phyloP scores from a whole-genome alignment of 176 grass and related monocot species.

The Cocos nucifera region DNA sequence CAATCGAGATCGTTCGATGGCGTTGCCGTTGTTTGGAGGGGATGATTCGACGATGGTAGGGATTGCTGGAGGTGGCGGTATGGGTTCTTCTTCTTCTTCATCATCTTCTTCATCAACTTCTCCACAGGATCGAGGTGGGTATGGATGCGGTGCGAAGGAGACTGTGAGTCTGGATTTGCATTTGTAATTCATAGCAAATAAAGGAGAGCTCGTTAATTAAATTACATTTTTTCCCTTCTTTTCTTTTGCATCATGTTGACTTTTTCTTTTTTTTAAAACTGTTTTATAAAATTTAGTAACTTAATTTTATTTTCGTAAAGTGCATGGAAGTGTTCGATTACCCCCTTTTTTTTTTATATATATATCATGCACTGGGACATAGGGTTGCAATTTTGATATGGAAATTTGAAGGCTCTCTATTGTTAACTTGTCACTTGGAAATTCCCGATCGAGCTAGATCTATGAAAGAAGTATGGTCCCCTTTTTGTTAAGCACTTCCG shows the following conservation, averaged over 20 bases:
- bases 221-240: conserved; percentile 23
- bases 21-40: not conserved
- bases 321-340: not conserved
- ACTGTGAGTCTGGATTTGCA: conserved; percentile 84
- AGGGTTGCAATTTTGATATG: no score
- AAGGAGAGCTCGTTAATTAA: conserved; percentile 16
- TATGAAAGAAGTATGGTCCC: no score
- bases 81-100: conserved; percentile 31
- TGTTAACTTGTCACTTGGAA: no score
- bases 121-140: conserved; percentile 69
- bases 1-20: conserved; percentile 15
- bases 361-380: no score
- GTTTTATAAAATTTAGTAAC: not conserved
- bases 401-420: no score
- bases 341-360: no score
- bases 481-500: no score
- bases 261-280: not conserved
- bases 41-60: conserved; percentile 14
- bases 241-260: conserved; percentile 20
- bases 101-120: conserved; percentile 61
- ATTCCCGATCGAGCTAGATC: no score
- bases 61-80: conserved; percentile 12
- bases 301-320: not conserved
- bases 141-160: conserved; percentile 47
- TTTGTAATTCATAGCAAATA: conserved; percentile 45